These are phyloP conservation scores for Colletotrichum tamarilloi DNA, from an alignment of 2,329 filamentous ascomycete genomes.

Conservation along the genomic window DNA sequence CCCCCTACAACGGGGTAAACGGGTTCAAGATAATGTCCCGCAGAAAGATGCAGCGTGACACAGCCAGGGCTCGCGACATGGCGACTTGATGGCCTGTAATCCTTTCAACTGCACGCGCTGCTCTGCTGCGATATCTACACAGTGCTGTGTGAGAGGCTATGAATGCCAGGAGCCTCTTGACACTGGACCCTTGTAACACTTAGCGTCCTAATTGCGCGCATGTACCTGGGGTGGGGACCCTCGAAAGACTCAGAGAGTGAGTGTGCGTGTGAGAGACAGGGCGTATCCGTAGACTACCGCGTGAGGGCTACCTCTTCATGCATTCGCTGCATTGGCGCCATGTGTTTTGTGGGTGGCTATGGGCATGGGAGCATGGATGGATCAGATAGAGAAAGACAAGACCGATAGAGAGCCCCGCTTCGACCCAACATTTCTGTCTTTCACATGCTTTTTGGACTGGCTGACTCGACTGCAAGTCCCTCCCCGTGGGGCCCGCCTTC, in stretches of 20 bases:
- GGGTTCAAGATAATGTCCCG: background rate
- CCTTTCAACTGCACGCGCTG: background rate
- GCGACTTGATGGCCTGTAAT: background rate
- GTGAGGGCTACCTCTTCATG: conserved; percentile 4
- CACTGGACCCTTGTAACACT: conserved; percentile 1
- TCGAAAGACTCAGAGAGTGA: background rate
- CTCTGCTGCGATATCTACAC: background rate
- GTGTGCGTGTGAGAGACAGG: too few species aligned
- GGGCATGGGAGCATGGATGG: conserved; percentile 21
- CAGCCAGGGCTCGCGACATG: background rate
- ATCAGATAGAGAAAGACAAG: conserved; percentile 16
- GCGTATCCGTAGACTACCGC: background rate
- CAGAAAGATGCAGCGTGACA: background rate
- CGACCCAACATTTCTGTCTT: conserved; percentile 35
- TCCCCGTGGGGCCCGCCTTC: background rate
- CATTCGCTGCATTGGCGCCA: conserved; percentile 16
- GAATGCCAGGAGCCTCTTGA: conserved; percentile 16
- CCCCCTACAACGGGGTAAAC: background rate
- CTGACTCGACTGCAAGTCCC: too few species aligned
- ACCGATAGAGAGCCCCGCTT: conserved; percentile 28
- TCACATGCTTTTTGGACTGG: conserved; percentile 22
- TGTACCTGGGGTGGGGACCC: background rate
- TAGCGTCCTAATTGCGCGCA: conserved; percentile 10
- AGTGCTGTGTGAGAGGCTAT: background rate
- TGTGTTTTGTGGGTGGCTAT: conserved; percentile 11